phyloP scores from a whole-genome alignment of 495 filamentous ascomycete species.

The Lophiostoma macrostomum region DNA sequence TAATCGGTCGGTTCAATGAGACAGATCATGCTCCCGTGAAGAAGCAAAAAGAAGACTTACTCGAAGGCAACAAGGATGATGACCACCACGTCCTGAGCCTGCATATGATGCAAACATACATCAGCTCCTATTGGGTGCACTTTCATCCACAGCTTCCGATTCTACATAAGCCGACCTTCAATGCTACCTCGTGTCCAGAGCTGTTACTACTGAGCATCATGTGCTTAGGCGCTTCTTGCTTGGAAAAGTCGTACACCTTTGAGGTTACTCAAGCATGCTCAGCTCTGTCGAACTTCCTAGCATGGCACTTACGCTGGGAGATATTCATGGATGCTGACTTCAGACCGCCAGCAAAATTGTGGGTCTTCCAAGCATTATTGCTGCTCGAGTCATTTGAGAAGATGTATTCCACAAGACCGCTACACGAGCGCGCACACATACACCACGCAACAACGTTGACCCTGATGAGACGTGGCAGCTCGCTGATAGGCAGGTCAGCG shows the following conservation, averaged over 20 bases:
- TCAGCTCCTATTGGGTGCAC: slow-evolving; percentile 89
- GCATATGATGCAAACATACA: slow-evolving; percentile 93
- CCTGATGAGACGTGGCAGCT: slow-evolving; percentile 88
- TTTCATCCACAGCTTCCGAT: slow-evolving; percentile 95
- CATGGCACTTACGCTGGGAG: slow-evolving; percentile 89
- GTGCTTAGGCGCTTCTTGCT: slow-evolving; percentile 83
- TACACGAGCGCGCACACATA: slow-evolving; percentile 95
- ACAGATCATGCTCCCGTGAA: slow-evolving; percentile 70
- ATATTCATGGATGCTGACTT: slow-evolving; percentile 89
- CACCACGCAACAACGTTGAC: slow-evolving; percentile 96
- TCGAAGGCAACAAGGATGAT: slow-evolving; percentile 72
- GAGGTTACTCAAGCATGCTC: slow-evolving; percentile 69
- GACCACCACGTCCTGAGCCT: slow-evolving; percentile 78
- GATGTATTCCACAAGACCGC: slow-evolving; percentile 84
- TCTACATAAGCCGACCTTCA: slow-evolving; percentile 90
- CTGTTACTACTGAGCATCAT: slow-evolving; percentile 90
- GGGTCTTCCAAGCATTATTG: slow-evolving; percentile 91
- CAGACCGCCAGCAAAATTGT: slow-evolving; percentile 92
- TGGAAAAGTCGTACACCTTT: slow-evolving; percentile 75
- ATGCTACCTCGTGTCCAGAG: slow-evolving; percentile 77
- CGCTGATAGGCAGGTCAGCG: slow-evolving; percentile 84
- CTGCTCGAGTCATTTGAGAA: slow-evolving; percentile 95
- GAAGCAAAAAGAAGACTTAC: slow-evolving; percentile 70
- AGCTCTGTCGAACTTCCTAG: slow-evolving; percentile 79
- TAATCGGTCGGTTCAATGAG: slow-evolving; percentile 77